Base-by-base conservation (phyloP, 345 rosid species). In the Erysimum cheiranthoides region DNA sequence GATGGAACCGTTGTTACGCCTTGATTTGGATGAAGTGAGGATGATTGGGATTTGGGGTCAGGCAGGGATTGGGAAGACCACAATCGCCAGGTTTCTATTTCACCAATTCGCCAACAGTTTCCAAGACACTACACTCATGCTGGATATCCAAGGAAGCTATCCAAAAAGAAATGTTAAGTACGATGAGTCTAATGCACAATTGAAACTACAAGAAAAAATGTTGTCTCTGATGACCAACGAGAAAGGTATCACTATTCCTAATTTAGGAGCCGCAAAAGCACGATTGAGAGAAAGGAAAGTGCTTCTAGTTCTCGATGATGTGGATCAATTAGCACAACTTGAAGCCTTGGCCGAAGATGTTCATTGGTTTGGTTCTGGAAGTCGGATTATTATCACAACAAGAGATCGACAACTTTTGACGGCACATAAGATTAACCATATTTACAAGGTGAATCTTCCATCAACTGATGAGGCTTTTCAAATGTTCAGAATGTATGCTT, bases 301-400 rank as follows among this genome's bases (percentile, higher is more conserved):
- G 42, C 38, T 74, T 10, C 8, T 65, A 2, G 49, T 74, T 74
- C 45, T 74, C 45, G 72, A 66, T 34, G 66, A 56, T 56, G 78
- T 36, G 4, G 42, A 66, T 56, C 9, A 7, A 0, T 0, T 0
- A 0, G 8, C 25, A 2, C 78, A 74, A 8, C 34, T 66, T 30
- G 35, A 74, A 12, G 46, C 34, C 0, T 34, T 74, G 27, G 53
- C 17, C 7, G 21, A 51, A 32, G 5, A 31, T 8, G 39, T 4
- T 54, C 3, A 31, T 1, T 30, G 45, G 66, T 66, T 61, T 61
- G 66, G 66, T 39, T 18, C 7, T 5, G 3, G 50, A 13, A 61
- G 66, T 40, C 50, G 34, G 40, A 66, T 66, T 43, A 66, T 74
- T 30, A n/a, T 74, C 39, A 74, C 78, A 17, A 45, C 71, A 10